Evolutionary conservation across 164 flowering plant species (phyloP).

Genomic region (Piper betle): DNA sequence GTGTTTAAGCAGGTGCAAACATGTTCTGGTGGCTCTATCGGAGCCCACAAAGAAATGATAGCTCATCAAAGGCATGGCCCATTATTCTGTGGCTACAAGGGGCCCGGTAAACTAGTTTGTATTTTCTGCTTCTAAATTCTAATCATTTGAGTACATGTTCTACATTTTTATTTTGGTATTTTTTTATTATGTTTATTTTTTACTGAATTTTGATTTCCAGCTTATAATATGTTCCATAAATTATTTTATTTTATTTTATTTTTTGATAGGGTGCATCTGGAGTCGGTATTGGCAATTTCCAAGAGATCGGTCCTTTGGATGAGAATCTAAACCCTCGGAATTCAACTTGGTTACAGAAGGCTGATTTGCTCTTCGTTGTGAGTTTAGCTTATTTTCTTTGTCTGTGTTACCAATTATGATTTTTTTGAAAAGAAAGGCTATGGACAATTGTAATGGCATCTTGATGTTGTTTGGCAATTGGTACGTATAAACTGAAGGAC

Average conservation of each 20-base stretch:
- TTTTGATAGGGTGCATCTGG: conserved; percentile 42
- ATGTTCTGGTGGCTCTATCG: conserved; percentile 55
- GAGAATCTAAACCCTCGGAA: conserved; percentile 31
- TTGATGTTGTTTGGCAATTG: neutral
- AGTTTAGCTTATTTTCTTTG: neutral
- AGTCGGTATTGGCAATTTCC: conserved; percentile 48
- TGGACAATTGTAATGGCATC: no score
- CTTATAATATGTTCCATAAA: no score
- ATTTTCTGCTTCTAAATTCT: no score
- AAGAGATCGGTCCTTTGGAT: conserved; percentile 49
- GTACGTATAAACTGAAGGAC: conserved; percentile 31
- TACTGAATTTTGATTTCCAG: no score
- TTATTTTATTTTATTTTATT: neutral
- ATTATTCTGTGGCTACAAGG: conserved; percentile 54
- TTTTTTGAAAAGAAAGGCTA: neutral
- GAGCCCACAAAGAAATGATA: conserved; percentile 35
- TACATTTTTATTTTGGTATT: neutral
- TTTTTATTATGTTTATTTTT: neutral
- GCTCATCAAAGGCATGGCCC: conserved; percentile 42
- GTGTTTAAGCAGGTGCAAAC: conserved; percentile 31
- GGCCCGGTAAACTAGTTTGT: conserved; percentile 38
- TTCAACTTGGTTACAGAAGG: conserved; percentile 52
- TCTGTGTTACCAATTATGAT: neutral
- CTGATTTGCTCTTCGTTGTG: conserved; percentile 56
- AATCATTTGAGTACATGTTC: neutral